Percentiles rank a stretch among this genome's conserved stretches.
phyloP scores from a whole-genome alignment of 2,329 filamentous ascomycete species.

The Aspergillus cejpii region DNA sequence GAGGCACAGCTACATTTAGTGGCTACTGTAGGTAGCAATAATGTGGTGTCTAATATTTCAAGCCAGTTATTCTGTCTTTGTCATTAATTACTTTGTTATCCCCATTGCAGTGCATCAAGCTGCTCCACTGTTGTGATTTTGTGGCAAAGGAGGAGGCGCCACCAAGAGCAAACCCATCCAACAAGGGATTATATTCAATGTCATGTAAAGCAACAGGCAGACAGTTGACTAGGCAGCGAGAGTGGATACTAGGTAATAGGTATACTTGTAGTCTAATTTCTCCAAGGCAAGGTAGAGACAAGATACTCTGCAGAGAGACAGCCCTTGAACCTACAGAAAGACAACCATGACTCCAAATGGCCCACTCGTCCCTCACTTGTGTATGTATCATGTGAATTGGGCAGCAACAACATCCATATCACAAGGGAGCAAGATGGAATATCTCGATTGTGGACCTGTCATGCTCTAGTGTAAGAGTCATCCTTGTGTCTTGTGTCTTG shows the following conservation, averaged over 20 bases:
- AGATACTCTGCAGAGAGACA: too few relatives aligned
- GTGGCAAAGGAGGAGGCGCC: background rate
- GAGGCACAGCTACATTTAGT: background rate
- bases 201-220: background rate
- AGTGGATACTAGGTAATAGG: background rate
- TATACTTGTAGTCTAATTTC: background rate
- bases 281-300: background rate
- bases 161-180: background rate
- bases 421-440: background rate
- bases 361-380: background rate
- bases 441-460: background rate
- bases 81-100: too few relatives aligned
- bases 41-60: too few relatives aligned
- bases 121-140: background rate
- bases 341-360: too few relatives aligned
- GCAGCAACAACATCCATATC: background rate
- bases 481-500: constrained; percentile 3
- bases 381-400: background rate
- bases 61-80: too few relatives aligned
- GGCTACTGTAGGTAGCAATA: background rate
- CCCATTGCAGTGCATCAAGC: background rate
- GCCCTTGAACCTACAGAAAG: background rate
- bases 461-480: background rate
- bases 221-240: background rate
- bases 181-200: too few relatives aligned